Base-by-base conservation (phyloP, 306 rosid species). In the Luffa aegyptiaca region DNA sequence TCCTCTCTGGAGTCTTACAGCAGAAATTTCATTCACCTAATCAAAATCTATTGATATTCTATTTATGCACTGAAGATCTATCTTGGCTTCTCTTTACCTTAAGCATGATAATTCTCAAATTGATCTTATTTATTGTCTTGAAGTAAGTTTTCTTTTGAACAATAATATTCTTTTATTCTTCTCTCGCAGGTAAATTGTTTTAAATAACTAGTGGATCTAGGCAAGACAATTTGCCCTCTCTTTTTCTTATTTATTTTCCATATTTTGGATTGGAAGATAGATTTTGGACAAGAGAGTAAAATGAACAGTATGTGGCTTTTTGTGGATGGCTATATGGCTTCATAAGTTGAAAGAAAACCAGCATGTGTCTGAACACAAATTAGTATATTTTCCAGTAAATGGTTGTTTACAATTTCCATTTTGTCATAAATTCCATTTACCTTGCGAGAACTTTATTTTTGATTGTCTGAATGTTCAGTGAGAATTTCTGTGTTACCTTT, bases 241-340 rank as follows among this genome's bases (percentile, higher is more conserved):
- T 49, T 49, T 6, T 51, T 52, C 79, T 51, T 51, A 18, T 75
- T 75, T 75, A 35, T 75, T 75, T 75, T 75, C 79, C 79, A 75
- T 75, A 75, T 75, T 75, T 75, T 75, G 64, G 79, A 52, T 75
- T 75, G 79, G 79, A 52, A 75, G 45, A 52, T 52, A 53, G 48
- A 36, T 75, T 75, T 53, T 51, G 79, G 48, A 18, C 35, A 10
- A 75, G 63, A 75, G 79, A 52, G 48, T 52, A 51, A 75, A 49
- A 14, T 51, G 44, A 51, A 53, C 48, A 52, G 63, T 75, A 75
- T 36, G 48, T 75, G 78, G 31, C 62, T 33, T 52, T 73, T 73
- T 74, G 35, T 51, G 78, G 59, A 64, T 64, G 46, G 45, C 72
- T 64, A 44, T 64, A 44, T 45, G 76, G 76, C 77, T 12, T 21